A percentile compares a stretch with the other conserved stretches of the same genome.
Evolutionary conservation across 2,329 filamentous ascomycete species (phyloP).

Genomic region (Ceratocystis huliohia): DNA sequence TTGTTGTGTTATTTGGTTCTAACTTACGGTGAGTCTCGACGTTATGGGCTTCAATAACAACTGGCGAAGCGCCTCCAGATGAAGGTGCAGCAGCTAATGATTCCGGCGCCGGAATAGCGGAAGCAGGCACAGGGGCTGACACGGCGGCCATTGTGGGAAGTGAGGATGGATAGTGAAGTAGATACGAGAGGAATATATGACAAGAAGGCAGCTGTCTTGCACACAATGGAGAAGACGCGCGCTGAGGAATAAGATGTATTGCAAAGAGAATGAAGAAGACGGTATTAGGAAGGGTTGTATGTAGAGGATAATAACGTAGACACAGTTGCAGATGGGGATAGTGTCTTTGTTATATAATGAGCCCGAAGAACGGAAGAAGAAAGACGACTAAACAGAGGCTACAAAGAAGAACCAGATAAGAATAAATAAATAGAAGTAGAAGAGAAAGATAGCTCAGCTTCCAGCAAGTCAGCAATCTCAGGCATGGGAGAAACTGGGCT

Average conservation of each 20-base stretch:
- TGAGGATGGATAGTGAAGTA: not conserved
- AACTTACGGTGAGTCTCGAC: conserved; percentile 59
- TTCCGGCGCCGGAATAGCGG: not conserved
- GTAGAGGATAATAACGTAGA: not conserved
- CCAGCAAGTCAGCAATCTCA: not conserved
- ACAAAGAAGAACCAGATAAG: conserved; percentile 5
- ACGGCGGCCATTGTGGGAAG: conserved; percentile 12
- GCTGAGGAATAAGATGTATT: not conserved
- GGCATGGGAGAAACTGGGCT: not conserved
- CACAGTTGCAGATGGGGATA: conserved; percentile 15
- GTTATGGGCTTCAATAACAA: conserved; percentile 62
- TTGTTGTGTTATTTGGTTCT: not conserved
- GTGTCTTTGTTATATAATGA: not conserved
- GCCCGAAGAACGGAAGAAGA: not conserved
- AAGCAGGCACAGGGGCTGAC: conserved; percentile 6
- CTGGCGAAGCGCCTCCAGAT: conserved; percentile 30
- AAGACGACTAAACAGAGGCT: conserved; percentile 12
- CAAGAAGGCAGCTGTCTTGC: not conserved
- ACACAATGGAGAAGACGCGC: not conserved
- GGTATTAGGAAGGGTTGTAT: conserved; percentile 11
- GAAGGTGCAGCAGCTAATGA: not conserved
- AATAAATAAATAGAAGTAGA: not conserved
- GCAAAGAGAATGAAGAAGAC: not conserved
- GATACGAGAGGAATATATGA: not conserved
- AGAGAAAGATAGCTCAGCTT: conserved; percentile 12